Conservation (phyloP, 257 asterid species). For the Solanum ossicruentum region DNA sequence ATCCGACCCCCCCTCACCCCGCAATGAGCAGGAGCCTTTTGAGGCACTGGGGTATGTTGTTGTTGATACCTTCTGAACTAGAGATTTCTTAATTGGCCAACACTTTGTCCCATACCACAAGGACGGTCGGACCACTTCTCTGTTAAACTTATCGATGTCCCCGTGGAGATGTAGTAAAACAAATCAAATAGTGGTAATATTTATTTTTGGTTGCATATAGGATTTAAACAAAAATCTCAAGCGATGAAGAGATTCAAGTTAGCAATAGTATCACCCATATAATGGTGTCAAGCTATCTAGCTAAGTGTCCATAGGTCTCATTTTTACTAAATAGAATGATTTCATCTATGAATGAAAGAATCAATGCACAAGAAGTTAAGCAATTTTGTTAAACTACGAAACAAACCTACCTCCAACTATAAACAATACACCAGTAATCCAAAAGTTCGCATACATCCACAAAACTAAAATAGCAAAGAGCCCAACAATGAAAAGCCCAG, state of each 20-base stretch:
- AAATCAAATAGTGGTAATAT: not conserved
- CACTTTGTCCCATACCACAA: too few species aligned
- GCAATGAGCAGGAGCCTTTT: too few species aligned
- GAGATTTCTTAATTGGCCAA: too few species aligned
- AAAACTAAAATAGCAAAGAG: constrained; percentile 72
- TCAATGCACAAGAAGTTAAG: not conserved
- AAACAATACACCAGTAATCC: constrained; percentile 90
- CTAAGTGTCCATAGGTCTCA: not conserved
- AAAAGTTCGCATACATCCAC: constrained; percentile 99
- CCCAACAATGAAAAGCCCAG: constrained; percentile 96
- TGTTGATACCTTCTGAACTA: too few species aligned
- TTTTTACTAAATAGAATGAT: not conserved
- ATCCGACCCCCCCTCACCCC: too few species aligned
- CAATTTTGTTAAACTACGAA: not conserved
- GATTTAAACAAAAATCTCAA: not conserved
- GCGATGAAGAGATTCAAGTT: not conserved
- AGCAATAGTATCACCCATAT: not conserved
- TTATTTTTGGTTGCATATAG: not conserved
- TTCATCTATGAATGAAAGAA: not conserved
- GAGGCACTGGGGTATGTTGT: too few species aligned
- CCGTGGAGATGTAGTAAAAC: not conserved
- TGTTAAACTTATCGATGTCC: not conserved
- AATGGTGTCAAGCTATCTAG: not conserved
- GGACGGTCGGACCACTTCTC: too few species aligned
- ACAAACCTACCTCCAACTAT: constrained; percentile 81